Percentiles rank a stretch among this genome's conserved stretches.
Evolutionary conservation across 2,329 filamentous ascomycete species (phyloP).

Genomic region (Talaromyces amestolkiae): DNA sequence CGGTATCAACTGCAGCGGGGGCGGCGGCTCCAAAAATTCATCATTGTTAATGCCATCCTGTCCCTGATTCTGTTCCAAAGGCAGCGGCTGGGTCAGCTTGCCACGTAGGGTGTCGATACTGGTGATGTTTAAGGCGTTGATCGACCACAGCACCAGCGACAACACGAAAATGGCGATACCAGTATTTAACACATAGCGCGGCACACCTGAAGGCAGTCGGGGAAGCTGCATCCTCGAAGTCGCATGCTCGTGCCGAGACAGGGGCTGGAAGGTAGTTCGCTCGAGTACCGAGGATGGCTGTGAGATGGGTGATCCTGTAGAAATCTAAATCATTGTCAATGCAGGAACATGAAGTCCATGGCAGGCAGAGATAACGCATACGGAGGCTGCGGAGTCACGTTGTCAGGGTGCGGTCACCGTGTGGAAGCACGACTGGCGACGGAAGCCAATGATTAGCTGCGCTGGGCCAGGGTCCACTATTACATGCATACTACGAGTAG

Average conservation of each 20-base stretch:
- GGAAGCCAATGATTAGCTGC: neutral
- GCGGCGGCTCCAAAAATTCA: neutral
- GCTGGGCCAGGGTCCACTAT: neutral
- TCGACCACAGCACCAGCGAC: conserved; percentile 11
- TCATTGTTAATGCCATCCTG: neutral
- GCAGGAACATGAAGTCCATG: neutral
- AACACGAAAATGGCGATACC: conserved; percentile 16
- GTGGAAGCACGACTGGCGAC: neutral
- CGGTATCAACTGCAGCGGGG: neutral
- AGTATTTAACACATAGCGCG: conserved; percentile 15
- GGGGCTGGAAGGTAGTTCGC: neutral
- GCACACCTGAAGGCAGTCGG: conserved; percentile 11
- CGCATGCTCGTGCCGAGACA: neutral
- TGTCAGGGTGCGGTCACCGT: neutral
- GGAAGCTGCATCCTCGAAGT: conserved; percentile 16
- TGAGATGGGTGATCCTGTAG: neutral
- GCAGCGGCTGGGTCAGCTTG: conserved; percentile 10
- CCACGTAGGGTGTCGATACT: conserved; percentile 6
- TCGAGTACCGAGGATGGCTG: neutral
- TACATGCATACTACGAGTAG: no score
- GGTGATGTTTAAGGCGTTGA: conserved; percentile 11
- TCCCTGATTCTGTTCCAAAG: neutral
- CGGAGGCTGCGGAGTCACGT: neutral
- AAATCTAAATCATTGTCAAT: neutral
- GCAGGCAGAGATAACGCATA: conserved; percentile 2